Base-by-base conservation (phyloP, 2,329 filamentous ascomycete species). In the Fusarium redolens region DNA sequence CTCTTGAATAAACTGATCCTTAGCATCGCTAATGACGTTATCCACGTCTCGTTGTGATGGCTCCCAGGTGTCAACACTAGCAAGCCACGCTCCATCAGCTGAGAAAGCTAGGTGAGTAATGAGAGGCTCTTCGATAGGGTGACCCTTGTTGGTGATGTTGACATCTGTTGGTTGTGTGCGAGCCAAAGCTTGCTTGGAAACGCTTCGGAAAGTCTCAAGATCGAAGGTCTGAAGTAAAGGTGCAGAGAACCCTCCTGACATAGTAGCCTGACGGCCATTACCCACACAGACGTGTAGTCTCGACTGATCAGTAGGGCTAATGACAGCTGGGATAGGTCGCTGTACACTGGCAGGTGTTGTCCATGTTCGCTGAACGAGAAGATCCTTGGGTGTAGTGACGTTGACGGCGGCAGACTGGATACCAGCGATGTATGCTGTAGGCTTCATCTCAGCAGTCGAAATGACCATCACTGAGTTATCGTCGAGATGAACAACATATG, bases 381-480 rank as follows among this genome's bases (percentile, higher is more conserved):
- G 82, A 61, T 89, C 87, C 66, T 88, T 87, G 15, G 87, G 86
- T 9, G 83, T 83, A 20, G 83, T 82, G 25, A 85, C 83, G 41
- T 86, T 84, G n/a, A 88, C 81, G 8, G 88, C 85, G 20, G 87
- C 84, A 7, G 88, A 86, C 80, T 98, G 95, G 45, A 98, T 89
- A 3, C 96, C 95, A 25, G 93, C 92, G 65, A 98, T 89, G 77
- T 95, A 96, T 22, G 93, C 90, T 20, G 92, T 94, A 8, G 96
- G 94, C 79, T 92, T 91, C 80, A 98, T 87, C 81, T 98, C 95
- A 17, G 94, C 91, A 7, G 96, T 98, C 4, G 96, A 97, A 20
- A 99, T 82, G 11, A 98, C 87, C 88, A 98, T 96, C 61, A 92
- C 87, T 4, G 95, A 97, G 82, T 99, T 99, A 81, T 98, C 96